Percentiles rank a stretch among this genome's conserved stretches.
Conservation (phyloP, 306 rosid species). For the Acmispon strigosus region DNA sequence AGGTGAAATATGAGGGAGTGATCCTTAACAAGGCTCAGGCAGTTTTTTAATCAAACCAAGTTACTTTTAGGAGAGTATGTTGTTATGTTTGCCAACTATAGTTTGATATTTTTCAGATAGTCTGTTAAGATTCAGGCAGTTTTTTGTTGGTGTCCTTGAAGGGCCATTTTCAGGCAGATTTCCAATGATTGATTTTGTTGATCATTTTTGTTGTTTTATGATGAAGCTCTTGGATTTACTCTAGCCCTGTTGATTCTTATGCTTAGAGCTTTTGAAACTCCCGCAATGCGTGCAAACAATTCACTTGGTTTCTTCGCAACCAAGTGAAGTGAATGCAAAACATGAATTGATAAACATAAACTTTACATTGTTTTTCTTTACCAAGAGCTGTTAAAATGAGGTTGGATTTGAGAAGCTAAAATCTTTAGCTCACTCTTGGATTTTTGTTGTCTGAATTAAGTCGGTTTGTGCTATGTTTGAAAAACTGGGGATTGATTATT, state of each 20-base stretch:
- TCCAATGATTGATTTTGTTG: background rate
- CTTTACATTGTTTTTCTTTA: too few relatives aligned
- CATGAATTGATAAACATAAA: background rate
- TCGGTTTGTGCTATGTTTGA: too few relatives aligned
- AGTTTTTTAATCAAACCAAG: constrained; percentile 23
- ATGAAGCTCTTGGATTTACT: background rate
- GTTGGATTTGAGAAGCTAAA: too few relatives aligned
- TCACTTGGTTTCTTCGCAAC: background rate
- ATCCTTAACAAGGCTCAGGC: constrained; percentile 77
- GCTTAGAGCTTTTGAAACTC: background rate
- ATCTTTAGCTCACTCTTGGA: too few relatives aligned
- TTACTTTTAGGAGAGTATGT: constrained; percentile 2
- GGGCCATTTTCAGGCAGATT: background rate
- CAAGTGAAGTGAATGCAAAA: background rate
- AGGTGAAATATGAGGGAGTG: constrained; percentile 84
- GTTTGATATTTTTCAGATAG: constrained; percentile 7
- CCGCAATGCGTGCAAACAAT: background rate
- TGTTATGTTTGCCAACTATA: constrained; percentile 21
- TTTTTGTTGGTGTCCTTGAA: too few relatives aligned
- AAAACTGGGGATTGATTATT: too few relatives aligned
- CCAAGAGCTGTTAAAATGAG: too few relatives aligned
- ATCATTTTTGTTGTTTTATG: background rate
- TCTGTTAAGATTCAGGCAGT: background rate
- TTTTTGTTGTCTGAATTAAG: too few relatives aligned
- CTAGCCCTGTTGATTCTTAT: background rate